Conservation (phyloP, 108 stramenopile species). For the Cyclostephanos invisitatus region DNA sequence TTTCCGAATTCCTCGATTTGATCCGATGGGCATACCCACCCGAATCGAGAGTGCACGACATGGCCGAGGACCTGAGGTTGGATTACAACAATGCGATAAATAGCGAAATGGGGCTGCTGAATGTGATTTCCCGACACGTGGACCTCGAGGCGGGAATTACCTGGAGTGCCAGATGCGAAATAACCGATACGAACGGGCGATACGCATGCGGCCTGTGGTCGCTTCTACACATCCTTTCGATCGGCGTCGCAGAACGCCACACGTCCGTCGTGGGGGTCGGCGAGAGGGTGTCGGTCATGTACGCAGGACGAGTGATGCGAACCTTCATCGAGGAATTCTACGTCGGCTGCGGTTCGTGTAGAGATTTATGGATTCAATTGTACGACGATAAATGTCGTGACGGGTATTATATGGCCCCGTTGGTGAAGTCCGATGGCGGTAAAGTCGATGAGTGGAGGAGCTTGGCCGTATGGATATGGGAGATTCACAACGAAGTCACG, state of each 20-base stretch:
- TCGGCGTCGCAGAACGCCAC: slow-evolving; percentile 59
- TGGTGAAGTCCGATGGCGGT: neutral
- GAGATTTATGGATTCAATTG: slow-evolving; percentile 24
- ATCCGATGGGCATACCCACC: slow-evolving; percentile 57
- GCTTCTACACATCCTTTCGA: slow-evolving; percentile 45
- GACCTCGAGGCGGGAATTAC: slow-evolving; percentile 19
- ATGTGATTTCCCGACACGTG: slow-evolving; percentile 22
- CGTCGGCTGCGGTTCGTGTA: slow-evolving; percentile 29
- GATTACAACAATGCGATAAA: slow-evolving; percentile 20
- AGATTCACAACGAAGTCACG: slow-evolving; percentile 49
- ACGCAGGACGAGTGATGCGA: slow-evolving; percentile 43
- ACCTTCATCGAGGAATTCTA: slow-evolving; percentile 44
- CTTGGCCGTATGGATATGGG: slow-evolving; percentile 51
- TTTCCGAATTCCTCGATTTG: slow-evolving; percentile 53
- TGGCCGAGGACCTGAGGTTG: slow-evolving; percentile 40
- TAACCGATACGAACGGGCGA: slow-evolving; percentile 30
- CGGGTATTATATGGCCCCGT: slow-evolving; percentile 13
- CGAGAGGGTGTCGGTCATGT: slow-evolving; percentile 25
- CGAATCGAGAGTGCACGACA: slow-evolving; percentile 44
- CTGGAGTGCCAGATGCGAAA: slow-evolving; percentile 28
- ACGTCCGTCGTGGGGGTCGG: slow-evolving; percentile 43
- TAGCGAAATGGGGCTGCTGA: slow-evolving; percentile 20
- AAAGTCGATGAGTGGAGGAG: slow-evolving; percentile 29
- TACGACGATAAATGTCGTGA: slow-evolving; percentile 35
- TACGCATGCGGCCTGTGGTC: slow-evolving; percentile 56